Percentiles rank a stretch among this genome's conserved stretches.
Conservation (phyloP, 2,329 filamentous ascomycete genomes). For the Aspergillus novofumigatus region DNA sequence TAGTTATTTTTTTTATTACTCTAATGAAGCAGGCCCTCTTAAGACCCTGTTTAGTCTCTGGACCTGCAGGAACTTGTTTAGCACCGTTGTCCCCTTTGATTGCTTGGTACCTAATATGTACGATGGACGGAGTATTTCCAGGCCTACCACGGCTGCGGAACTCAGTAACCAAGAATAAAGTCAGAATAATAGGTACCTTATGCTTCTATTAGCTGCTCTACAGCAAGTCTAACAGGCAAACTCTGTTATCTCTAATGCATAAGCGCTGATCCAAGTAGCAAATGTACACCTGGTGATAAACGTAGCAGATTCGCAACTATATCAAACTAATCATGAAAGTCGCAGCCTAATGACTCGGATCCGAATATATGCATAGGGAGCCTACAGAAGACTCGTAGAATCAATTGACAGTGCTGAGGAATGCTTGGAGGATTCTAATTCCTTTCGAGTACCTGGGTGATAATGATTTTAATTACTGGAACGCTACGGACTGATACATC, state of each 20-base stretch:
- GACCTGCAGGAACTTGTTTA: neutral
- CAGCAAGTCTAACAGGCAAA: neutral
- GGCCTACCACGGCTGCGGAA: constrained; percentile 1
- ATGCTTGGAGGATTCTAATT: constrained; percentile 26
- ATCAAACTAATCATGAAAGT: too few relatives aligned
- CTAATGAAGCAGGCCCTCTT: neutral
- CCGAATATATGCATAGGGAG: neutral
- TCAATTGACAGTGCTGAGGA: constrained; percentile 13
- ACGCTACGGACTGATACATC: neutral
- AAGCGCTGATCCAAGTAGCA: neutral
- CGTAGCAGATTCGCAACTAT: neutral
- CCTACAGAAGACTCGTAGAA: neutral
- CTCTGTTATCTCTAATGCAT: neutral
- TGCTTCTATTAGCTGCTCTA: neutral
- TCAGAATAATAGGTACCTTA: neutral
- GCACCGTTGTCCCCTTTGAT: neutral
- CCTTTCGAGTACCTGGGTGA: constrained; percentile 14
- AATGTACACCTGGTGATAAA: neutral
- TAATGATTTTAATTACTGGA: constrained; percentile 8
- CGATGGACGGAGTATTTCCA: neutral
- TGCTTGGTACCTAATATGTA: neutral
- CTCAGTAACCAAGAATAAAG: neutral
- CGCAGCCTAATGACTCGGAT: neutral
- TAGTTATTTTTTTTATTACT: neutral
- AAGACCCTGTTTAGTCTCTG: neutral